Evolutionary conservation across 768 basidiomycete genomes (phyloP), one percentile per base, ranked within the genome.

Genomic region (Mycena galericulata): DNA sequence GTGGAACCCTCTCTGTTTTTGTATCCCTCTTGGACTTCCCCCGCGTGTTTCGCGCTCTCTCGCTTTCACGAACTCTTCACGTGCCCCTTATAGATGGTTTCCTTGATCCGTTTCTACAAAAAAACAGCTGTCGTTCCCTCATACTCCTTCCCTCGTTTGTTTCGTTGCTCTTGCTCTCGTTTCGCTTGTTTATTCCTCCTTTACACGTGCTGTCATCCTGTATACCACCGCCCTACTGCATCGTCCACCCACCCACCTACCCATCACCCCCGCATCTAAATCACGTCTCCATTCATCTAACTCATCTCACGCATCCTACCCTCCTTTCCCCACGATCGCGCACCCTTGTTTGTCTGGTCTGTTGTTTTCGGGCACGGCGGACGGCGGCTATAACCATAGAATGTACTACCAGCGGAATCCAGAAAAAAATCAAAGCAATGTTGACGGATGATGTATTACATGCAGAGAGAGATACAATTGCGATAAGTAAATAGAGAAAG

Each of bases 121-220:
- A 49, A 64, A 34, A 55, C 40, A 47, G 24, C 54, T 49, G 32
- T 56, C 51, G 24, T 32, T 53, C 53, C 40, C 3, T 50, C 36
- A 20, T 38, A 36, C 20, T 50, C 18, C 24, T 60, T 49, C 47
- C 24, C 27, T 41, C 20, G 24, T n/a, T 10, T 64, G 27, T 45
- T 47, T 26, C 49, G 43, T 20, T 34, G 30, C 58, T 54, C 40
- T 15, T 53, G 32, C 63, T 53, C 53, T 56, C 36, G n/a, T 59
- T 50, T 59, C 22, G 30, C 32, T 20, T 62, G 62, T 54, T 62
- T 68, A 67, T 67, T 67, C 20, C 55, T 61, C 46, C 62, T 41
- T 56, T 55, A 62, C 49, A 62, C 62, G 40, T 57, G 64, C 64
- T 65, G 34, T 58, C 64, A 57, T 34, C 46, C 57, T 65, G 64